Evolutionary conservation across 2,329 filamentous ascomycete species (phyloP).

Genomic region (Camillea tinctor): DNA sequence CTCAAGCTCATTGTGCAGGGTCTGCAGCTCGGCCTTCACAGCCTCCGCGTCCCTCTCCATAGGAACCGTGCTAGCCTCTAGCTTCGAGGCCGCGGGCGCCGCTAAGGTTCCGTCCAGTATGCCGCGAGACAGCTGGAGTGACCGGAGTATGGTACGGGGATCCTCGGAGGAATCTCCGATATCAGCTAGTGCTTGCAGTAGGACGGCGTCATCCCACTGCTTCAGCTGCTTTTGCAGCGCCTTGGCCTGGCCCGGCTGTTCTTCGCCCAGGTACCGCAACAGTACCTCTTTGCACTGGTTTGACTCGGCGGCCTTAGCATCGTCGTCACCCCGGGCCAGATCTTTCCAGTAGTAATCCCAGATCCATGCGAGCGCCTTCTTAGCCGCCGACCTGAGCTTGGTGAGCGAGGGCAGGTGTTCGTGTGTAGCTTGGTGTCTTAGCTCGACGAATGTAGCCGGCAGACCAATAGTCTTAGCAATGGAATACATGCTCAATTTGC

Average conservation of each 20-base stretch:
- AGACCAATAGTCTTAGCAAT: constrained; percentile 67
- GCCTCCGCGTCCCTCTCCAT: constrained; percentile 18
- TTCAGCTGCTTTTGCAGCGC: constrained; percentile 31
- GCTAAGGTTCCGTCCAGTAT: constrained; percentile 34
- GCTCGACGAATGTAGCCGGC: constrained; percentile 79
- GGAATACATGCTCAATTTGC: constrained; percentile 71
- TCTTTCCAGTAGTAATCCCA: constrained; percentile 84
- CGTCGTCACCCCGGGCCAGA: constrained; percentile 29
- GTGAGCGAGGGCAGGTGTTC: constrained; percentile 77
- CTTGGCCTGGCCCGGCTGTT: constrained; percentile 14
- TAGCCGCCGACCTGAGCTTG: constrained; percentile 67
- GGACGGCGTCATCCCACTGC: constrained; percentile 35
- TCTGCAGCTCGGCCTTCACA: constrained; percentile 27
- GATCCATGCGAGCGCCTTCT: constrained; percentile 76
- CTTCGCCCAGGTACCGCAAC: constrained; percentile 37
- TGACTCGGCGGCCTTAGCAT: constrained; percentile 5
- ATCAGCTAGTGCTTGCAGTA: constrained; percentile 39
- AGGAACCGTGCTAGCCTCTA: background rate
- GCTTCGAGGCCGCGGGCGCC: background rate
- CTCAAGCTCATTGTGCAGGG: constrained; percentile 23
- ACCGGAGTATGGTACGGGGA: constrained; percentile 44
- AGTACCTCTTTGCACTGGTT: constrained; percentile 35
- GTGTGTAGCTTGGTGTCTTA: constrained; percentile 87
- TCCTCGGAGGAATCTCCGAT: constrained; percentile 41
- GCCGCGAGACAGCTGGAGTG: constrained; percentile 42